Evolutionary conservation across 192 early-diverging fungal species (phyloP), one percentile per base, ranked within the genome.

Genomic region (Thamnidium elegans): DNA sequence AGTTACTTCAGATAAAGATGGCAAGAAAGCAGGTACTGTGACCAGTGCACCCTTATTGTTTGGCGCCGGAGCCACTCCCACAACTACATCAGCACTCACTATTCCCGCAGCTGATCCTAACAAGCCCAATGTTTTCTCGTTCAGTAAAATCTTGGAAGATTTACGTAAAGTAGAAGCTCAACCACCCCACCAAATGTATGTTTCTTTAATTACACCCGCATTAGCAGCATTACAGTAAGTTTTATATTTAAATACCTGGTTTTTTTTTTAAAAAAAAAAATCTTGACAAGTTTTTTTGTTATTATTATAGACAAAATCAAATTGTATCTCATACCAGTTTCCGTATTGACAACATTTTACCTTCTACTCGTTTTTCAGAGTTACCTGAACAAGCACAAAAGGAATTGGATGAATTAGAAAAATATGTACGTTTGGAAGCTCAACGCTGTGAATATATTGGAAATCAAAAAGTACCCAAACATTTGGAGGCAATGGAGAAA

Each of bases 371-470:
- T 21, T 72, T 61, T 42, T 48, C 62, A 17, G 71, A 72, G 44
- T 26, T 72, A 26, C 71, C 71, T 10, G 71, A 72, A 45, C 45
- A 45, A 36, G 71, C 71, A 10, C 59, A 64, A 20, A 48, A 43
- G 17, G 65, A 72, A 50, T 50, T 72, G 10, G 71, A 72, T 31
- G 66, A 63, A 26, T 51, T 72, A 20, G 65, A 72, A 44, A 60
- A 56, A n/a, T 64, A 67, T 55, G 46, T 72, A 11, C 71, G 59
- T 21, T 60, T 26, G 4, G 71, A 72, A 45, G 45, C 44, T 0
- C 71, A 72, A 36, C 47, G 50, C 30, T 63, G 60, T 30, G 71
- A 72, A 47, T 67, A 72, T n/a, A 54, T 72, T 3, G 50, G 56
- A 53, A 67, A 67, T 6, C 58, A 62, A 6, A 63, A 32, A 20